Percentiles rank a stretch among this genome's conserved stretches.
Conservation (phyloP, 805 yeast species). For the Yamadazyma nakazawae region DNA sequence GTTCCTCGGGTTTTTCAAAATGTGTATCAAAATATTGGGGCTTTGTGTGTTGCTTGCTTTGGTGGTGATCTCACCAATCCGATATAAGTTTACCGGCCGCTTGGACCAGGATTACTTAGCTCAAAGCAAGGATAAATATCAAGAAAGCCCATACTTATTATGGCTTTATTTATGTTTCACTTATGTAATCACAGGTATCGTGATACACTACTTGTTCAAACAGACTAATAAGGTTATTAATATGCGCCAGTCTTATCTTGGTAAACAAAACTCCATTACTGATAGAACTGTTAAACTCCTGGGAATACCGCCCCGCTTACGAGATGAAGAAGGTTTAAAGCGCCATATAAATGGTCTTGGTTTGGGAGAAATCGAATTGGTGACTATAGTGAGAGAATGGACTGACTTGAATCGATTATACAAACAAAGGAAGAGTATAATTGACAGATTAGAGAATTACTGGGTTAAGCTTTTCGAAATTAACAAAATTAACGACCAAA, state of each 20-base stretch:
- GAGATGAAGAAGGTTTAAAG: slow-evolving; percentile 67
- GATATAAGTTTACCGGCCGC: slow-evolving; percentile 79
- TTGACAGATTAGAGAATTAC: slow-evolving; percentile 55
- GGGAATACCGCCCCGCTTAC: slow-evolving; percentile 81
- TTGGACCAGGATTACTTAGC: slow-evolving; percentile 26
- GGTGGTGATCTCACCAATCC: slow-evolving; percentile 74
- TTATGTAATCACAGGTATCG: slow-evolving; percentile 72
- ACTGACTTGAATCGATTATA: slow-evolving; percentile 63
- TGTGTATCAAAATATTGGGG: slow-evolving; percentile 70
- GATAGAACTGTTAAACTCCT: slow-evolving; percentile 86
- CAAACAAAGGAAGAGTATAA: slow-evolving; percentile 50
- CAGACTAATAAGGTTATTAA: slow-evolving; percentile 73
- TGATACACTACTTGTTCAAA: slow-evolving; percentile 56
- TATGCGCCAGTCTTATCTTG: slow-evolving; percentile 77
- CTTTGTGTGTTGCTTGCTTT: slow-evolving; percentile 68
- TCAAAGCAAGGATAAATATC: slow-evolving; percentile 8
- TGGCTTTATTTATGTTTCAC: slow-evolving; percentile 91
- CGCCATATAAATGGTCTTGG: slow-evolving; percentile 74
- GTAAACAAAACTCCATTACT: slow-evolving; percentile 82
- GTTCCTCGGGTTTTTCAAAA: slow-evolving; percentile 83
- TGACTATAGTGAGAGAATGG: slow-evolving; percentile 89
- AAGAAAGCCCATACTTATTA: slow-evolving; percentile 49
- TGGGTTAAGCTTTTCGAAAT: slow-evolving; percentile 29
- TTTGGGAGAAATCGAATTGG: slow-evolving; percentile 74
- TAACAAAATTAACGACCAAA: slow-evolving; percentile 27